These are phyloP conservation scores for Monosporascus sp. DNA, from an alignment of 2,329 filamentous ascomycete species.

Conservation along the genomic window DNA sequence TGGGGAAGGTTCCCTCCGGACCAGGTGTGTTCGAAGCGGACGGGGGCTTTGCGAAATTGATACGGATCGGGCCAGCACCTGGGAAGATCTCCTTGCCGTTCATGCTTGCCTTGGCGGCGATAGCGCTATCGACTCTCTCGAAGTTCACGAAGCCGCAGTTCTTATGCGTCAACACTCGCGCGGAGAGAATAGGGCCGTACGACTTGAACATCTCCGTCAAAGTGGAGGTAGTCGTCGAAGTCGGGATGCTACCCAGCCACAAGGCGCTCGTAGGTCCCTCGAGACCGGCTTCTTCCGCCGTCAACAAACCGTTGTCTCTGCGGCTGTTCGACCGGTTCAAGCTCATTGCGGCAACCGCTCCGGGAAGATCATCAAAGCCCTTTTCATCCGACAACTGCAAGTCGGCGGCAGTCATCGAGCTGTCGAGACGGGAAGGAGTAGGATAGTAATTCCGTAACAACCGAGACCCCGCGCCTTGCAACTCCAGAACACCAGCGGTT, in stretches of 20 bases:
- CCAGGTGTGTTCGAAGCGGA: slow-evolving; percentile 86
- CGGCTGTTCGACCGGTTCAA: slow-evolving; percentile 61
- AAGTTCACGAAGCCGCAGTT: slow-evolving; percentile 99
- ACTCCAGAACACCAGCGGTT: slow-evolving; percentile 84
- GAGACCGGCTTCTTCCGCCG: slow-evolving; percentile 70
- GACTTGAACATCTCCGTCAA: slow-evolving; percentile 90
- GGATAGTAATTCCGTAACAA: slow-evolving; percentile 69
- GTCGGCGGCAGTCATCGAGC: slow-evolving; percentile 68
- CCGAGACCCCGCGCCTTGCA: slow-evolving; percentile 55
- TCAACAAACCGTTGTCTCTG: slow-evolving; percentile 58
- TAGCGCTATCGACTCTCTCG: slow-evolving; percentile 82
- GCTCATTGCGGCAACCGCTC: slow-evolving; percentile 77
- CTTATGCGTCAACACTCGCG: slow-evolving; percentile 92
- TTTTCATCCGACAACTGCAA: slow-evolving; percentile 68
- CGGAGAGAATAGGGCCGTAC: slow-evolving; percentile 88
- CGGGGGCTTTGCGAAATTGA: slow-evolving; percentile 95
- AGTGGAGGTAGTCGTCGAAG: slow-evolving; percentile 92
- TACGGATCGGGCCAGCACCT: slow-evolving; percentile 86
- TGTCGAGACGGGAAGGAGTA: slow-evolving; percentile 67
- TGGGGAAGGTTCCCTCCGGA: slow-evolving; percentile 80
- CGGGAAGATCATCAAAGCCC: slow-evolving; percentile 73
- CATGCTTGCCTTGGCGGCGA: slow-evolving; percentile 78
- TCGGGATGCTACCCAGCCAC: slow-evolving; percentile 96
- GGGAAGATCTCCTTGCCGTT: slow-evolving; percentile 99
- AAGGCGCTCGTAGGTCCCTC: slow-evolving; percentile 89